Percentiles rank a stretch among this genome's conserved stretches.
Evolutionary conservation across 768 basidiomycete genomes (phyloP).

Genomic region (Suillus brevipes): DNA sequence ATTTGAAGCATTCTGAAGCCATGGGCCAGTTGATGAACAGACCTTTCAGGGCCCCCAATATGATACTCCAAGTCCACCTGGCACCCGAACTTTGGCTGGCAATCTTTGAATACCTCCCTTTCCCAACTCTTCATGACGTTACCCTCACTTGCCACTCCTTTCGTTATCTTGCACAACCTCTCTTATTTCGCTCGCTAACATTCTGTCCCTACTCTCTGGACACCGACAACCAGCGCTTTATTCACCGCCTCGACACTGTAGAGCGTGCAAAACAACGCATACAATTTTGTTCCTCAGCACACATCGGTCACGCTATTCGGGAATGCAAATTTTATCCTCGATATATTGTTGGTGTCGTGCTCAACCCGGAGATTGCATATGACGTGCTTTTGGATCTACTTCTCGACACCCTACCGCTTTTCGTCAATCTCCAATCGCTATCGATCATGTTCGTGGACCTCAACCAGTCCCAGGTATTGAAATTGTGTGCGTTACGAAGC

Average conservation of each 20-base stretch:
- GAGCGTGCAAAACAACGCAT: conserved; percentile 4
- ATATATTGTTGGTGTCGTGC: conserved; percentile 7
- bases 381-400: conserved; percentile 1
- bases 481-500: conserved; percentile 6
- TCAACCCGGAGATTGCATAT: not conserved
- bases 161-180: conserved; percentile 9
- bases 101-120: conserved; percentile 5
- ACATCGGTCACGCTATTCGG: conserved; percentile 6
- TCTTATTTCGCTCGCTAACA: conserved; percentile 9
- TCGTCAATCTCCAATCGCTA: conserved; percentile 7
- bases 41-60: not conserved
- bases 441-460: conserved; percentile 10
- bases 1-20: not conserved
- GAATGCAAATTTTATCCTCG: conserved; percentile 10
- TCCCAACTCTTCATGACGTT: not conserved
- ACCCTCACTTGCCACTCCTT: conserved; percentile 9
- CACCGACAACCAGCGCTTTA: not conserved
- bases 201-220: conserved; percentile 13
- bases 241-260: not conserved
- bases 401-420: conserved; percentile 7
- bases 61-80: not conserved
- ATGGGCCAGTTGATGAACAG: conserved; percentile 2
- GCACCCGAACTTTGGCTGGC: conserved; percentile 8
- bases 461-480: not conserved
- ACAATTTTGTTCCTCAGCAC: conserved; percentile 8